phyloP scores from a whole-genome alignment of 2,329 filamentous ascomycete genomes.

The Cylindrodendrum hubeiense region DNA sequence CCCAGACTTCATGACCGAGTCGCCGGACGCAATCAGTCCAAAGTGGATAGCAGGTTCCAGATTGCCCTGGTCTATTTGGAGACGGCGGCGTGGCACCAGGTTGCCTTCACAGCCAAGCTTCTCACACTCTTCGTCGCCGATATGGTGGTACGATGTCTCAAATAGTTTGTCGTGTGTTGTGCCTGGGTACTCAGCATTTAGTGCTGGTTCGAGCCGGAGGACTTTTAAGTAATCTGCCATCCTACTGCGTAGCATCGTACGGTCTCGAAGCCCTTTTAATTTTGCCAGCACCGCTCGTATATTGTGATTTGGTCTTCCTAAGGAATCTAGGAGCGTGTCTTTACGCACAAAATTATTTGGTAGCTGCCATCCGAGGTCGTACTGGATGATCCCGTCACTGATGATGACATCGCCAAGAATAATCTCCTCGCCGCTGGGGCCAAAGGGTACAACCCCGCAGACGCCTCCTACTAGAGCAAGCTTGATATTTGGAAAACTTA shows the following conservation, averaged over 20 bases:
- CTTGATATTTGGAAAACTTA: constrained; percentile 1
- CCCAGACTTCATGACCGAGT: constrained; percentile 54
- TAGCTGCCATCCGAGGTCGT: constrained; percentile 45
- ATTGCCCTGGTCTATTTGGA: not conserved
- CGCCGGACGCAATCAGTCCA: constrained; percentile 52
- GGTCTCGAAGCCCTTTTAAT: constrained; percentile 20
- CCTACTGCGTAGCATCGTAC: constrained; percentile 3
- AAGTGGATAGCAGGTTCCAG: constrained; percentile 36
- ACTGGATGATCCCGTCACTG: constrained; percentile 43
- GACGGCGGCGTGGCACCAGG: not conserved
- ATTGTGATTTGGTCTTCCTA: constrained; percentile 36
- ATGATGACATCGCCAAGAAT: constrained; percentile 45
- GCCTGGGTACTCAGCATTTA: not conserved
- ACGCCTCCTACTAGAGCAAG: not conserved
- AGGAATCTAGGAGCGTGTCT: constrained; percentile 33
- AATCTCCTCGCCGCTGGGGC: constrained; percentile 23
- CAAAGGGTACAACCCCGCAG: constrained; percentile 35
- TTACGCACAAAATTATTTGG: constrained; percentile 37
- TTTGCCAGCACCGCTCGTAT: constrained; percentile 42
- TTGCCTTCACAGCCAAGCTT: not conserved
- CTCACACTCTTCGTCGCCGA: not conserved
- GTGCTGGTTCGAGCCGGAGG: not conserved
- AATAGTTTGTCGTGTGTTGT: not conserved
- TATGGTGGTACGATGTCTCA: not conserved
- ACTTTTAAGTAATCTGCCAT: not conserved